phyloP scores from a whole-genome alignment of 495 filamentous ascomycete genomes.

The Podospora anserina region DNA sequence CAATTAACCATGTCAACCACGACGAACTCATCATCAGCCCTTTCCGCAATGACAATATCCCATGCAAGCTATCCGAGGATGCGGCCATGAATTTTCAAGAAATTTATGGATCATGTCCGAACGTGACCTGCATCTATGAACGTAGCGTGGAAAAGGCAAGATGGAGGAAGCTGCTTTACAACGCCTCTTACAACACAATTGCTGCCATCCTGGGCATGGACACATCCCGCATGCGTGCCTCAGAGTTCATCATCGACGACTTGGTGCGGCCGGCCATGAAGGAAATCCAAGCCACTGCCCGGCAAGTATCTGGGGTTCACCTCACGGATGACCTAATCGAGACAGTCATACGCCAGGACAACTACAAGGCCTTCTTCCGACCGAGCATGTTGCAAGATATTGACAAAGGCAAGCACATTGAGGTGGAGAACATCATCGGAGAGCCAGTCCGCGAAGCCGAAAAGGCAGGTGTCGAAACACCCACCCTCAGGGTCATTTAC shows the following conservation, averaged over 20 bases:
- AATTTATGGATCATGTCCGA: constrained; percentile 37
- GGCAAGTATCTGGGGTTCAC: constrained; percentile 28
- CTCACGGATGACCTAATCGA: constrained; percentile 37
- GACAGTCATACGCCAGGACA: constrained; percentile 37
- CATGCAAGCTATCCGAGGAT: neutral
- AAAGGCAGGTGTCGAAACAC: constrained; percentile 41
- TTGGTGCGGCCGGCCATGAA: constrained; percentile 26
- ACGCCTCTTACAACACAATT: constrained; percentile 47
- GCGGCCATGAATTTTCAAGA: constrained; percentile 39
- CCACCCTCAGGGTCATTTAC: constrained; percentile 46
- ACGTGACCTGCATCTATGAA: constrained; percentile 25
- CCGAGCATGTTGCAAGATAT: constrained; percentile 50
- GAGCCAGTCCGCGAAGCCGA: constrained; percentile 51
- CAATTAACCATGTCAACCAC: constrained; percentile 45
- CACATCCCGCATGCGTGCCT: constrained; percentile 32
- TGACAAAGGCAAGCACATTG: constrained; percentile 48
- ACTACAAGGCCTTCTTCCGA: constrained; percentile 37
- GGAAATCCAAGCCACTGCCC: constrained; percentile 24
- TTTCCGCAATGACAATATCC: constrained; percentile 38
- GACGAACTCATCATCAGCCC: constrained; percentile 45
- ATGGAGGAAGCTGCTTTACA: constrained; percentile 54
- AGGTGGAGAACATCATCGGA: constrained; percentile 53
- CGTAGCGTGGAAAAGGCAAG: constrained; percentile 38
- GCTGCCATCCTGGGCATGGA: constrained; percentile 51
- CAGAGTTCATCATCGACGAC: constrained; percentile 22